Evolutionary conservation across 2,329 filamentous ascomycete species (phyloP), one percentile per base, ranked within the genome.

Genomic region (Fusarium sublunatum): DNA sequence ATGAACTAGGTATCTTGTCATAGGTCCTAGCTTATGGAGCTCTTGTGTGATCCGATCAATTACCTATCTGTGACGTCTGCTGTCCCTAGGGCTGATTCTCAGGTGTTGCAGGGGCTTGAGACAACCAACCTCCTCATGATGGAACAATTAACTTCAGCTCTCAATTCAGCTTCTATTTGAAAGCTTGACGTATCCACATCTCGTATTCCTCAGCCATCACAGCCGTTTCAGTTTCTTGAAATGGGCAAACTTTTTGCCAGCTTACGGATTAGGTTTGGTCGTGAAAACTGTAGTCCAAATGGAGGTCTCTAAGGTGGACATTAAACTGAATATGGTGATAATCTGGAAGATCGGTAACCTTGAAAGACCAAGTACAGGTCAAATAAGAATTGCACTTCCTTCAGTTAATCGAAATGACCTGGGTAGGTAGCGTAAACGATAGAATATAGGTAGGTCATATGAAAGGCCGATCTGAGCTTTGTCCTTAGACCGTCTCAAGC

Each of bases 81-180:
- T 28, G 22, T 25, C 32, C 28, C 22, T 44, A 19, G 31, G 35
- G 19, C 35, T 29, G 32, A 22, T 32, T 42, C 7, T 45, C 34
- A 40, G 15, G 44, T 45, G 15, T 28, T 29, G 39, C 51, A 52
- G 34, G 58, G 51, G 44, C 22, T 31, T 34, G 40, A 61, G 52
- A 53, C 59, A 53, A 57, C 59, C 59, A 62, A 34, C 58, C 59
- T 44, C 58, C 44, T 44, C 46, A 34, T 44, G 22, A 15, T 12
- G 28, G 26, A 47, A 40, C 38, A 31, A 26, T 28, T n/a, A 43
- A 26, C 38, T 40, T 31, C 40, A 40, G 42, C 28, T 24, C 32
- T 31, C 28, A 60, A 11, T 38, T 19, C 12, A 51, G 32, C 39
- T 39, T 46, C 22, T 39, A 28, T 49, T 49, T 25, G 15, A 39